Percentiles rank a stretch among this genome's conserved stretches.
Evolutionary conservation across 495 filamentous ascomycete species (phyloP).

Genomic region (Amorphotheca resinae): DNA sequence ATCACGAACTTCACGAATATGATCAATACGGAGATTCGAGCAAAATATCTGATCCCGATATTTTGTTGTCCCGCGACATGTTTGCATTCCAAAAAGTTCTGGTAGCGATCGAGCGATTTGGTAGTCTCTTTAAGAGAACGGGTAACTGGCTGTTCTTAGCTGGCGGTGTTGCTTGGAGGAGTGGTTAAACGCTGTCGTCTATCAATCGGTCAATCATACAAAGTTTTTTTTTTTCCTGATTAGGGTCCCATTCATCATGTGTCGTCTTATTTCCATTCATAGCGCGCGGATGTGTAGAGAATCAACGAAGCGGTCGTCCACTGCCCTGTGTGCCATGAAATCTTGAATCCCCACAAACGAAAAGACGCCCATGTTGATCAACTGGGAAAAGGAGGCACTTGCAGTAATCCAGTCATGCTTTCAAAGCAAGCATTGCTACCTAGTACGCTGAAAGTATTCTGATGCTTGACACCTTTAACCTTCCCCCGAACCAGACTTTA

Average conservation of each 20-base stretch:
- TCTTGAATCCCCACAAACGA: too few species aligned
- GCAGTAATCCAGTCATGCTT: too few species aligned
- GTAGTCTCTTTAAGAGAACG: conserved; percentile 19
- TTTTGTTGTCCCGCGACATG: conserved; percentile 19
- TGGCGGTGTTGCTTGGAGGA: conserved; percentile 18
- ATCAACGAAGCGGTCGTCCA: background rate
- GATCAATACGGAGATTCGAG: conserved; percentile 22
- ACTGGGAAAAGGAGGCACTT: too few species aligned
- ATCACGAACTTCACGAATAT: conserved; percentile 24
- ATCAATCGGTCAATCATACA: conserved; percentile 20
- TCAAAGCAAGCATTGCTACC: too few species aligned
- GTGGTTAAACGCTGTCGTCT: conserved; percentile 16
- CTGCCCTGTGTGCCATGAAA: background rate
- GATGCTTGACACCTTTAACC: too few species aligned
- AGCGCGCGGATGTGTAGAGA: conserved; percentile 13
- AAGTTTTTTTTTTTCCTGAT: conserved; percentile 12
- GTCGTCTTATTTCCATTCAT: conserved; percentile 12
- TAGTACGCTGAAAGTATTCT: too few species aligned
- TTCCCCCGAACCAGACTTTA: too few species aligned
- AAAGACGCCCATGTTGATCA: too few species aligned
- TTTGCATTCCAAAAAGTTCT: conserved; percentile 26
- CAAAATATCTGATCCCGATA: conserved; percentile 13
- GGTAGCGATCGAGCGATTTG: conserved; percentile 23
- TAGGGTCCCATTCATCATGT: conserved; percentile 12
- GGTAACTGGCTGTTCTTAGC: conserved; percentile 14